A percentile compares a stretch with the other conserved stretches of the same genome.
phyloP scores from a whole-genome alignment of 495 filamentous ascomycete species.

The Penicillium turbatum region DNA sequence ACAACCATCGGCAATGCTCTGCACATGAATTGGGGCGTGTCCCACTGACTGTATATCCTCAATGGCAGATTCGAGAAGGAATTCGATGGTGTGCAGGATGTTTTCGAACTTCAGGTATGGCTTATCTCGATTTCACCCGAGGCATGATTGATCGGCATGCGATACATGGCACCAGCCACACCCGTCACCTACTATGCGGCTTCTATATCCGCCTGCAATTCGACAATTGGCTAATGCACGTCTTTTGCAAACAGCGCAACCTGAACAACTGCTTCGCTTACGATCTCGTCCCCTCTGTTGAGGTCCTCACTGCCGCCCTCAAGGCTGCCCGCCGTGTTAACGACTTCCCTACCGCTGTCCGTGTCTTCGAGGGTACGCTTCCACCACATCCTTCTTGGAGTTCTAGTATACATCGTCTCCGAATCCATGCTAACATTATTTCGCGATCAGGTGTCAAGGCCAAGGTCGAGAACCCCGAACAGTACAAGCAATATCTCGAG shows the following conservation, averaged over 20 bases:
- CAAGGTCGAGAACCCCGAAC: constrained; percentile 96
- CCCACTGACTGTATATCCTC: constrained; percentile 20
- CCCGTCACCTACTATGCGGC: constrained; percentile 1
- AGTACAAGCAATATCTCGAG: constrained; percentile 96
- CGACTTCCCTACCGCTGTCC: constrained; percentile 96
- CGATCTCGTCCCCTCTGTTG: constrained; percentile 94
- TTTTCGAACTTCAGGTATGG: constrained; percentile 98
- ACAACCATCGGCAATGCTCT: constrained; percentile 3
- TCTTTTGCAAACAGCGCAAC: constrained; percentile 67
- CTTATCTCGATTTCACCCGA: not conserved
- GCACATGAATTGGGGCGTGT: constrained; percentile 3
- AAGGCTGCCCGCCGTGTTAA: constrained; percentile 92
- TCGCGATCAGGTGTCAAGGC: constrained; percentile 78
- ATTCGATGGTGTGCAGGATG: constrained; percentile 95
- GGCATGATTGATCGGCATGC: constrained; percentile 5
- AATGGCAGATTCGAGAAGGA: constrained; percentile 92
- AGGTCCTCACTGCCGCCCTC: constrained; percentile 87
- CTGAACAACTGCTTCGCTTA: constrained; percentile 99
- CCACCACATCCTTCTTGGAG: not conserved
- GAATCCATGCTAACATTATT: constrained; percentile 12
- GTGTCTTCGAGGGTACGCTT: constrained; percentile 89
- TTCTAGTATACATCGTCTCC: not conserved
- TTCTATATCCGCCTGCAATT: not conserved
- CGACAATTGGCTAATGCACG: constrained; percentile 4
- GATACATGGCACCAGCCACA: constrained; percentile 7